Percentiles rank a stretch among this genome's conserved stretches.
Evolutionary conservation across 257 asterid species (phyloP).

Genomic region (Nicotiana tomentosiformis): DNA sequence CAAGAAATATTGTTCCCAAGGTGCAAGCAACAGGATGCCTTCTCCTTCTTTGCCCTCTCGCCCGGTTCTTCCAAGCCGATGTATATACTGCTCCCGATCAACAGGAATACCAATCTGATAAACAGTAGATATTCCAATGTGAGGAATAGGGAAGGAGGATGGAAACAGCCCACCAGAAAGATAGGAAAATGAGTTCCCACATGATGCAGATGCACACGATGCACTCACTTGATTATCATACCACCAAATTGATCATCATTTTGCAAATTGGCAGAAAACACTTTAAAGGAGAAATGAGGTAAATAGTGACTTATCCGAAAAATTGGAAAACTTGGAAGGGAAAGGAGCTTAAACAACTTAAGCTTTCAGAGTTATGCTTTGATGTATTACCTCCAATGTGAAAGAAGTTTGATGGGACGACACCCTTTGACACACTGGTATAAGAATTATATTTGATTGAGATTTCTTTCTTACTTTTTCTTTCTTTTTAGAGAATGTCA

Average conservation of each 20-base stretch:
- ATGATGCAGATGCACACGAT: constrained; percentile 7
- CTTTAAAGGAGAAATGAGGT: neutral
- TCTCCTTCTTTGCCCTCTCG: constrained; percentile 83
- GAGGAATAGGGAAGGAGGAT: neutral
- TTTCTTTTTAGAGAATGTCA: neutral
- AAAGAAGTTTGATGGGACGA: neutral
- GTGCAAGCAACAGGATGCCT: constrained; percentile 75
- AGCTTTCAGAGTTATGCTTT: neutral
- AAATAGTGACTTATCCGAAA: neutral
- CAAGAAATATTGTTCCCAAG: constrained; percentile 85
- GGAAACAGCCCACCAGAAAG: neutral
- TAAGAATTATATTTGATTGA: neutral
- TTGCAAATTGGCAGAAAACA: neutral
- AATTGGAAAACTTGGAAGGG: neutral
- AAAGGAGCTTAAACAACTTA: neutral
- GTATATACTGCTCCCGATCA: constrained; percentile 84
- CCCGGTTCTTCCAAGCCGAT: constrained; percentile 92
- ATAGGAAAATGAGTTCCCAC: neutral
- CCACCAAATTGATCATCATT: neutral
- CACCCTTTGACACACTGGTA: neutral
- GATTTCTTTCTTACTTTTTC: neutral
- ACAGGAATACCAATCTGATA: constrained; percentile 72
- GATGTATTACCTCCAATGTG: neutral
- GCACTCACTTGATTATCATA: neutral
- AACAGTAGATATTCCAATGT: neutral